phyloP scores from a whole-genome alignment of 1,284 basidiomycete genomes.

The Vanrija humicola region DNA sequence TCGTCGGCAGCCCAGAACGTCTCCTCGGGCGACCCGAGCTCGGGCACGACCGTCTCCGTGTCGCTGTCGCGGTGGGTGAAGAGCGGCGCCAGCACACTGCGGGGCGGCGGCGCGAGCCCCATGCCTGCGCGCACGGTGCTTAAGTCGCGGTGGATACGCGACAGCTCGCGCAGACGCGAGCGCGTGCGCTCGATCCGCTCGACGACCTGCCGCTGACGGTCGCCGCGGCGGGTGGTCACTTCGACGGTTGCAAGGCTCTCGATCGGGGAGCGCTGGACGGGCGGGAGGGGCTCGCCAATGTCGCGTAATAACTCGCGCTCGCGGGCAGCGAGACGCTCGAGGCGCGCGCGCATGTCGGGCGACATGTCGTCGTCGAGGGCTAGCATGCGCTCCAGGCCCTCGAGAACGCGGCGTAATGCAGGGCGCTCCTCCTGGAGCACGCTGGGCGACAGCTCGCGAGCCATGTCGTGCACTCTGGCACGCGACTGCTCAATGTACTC shows the following conservation, averaged over 20 bases:
- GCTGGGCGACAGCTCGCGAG: neutral
- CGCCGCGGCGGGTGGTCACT: neutral
- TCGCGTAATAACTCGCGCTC: conserved; percentile 6
- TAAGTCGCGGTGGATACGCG: conserved; percentile 4
- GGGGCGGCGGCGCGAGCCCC: neutral
- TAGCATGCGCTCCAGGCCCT: conserved; percentile 9
- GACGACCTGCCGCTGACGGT: neutral
- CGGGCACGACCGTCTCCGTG: conserved; percentile 9
- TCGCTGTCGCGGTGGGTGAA: conserved; percentile 2
- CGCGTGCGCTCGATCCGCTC: conserved; percentile 8
- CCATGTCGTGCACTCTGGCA: conserved; percentile 1
- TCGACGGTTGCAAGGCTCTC: neutral
- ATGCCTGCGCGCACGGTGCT: conserved; percentile 2
- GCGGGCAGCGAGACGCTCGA: conserved; percentile 4
- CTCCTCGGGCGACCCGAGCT: neutral
- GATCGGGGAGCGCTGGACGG: neutral
- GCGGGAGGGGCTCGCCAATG: neutral
- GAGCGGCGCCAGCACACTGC: too few relatives aligned
- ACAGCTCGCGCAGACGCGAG: conserved; percentile 5
- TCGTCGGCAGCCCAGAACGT: too few relatives aligned
- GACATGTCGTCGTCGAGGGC: neutral
- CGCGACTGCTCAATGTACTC: conserved; percentile 6
- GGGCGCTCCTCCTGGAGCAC: conserved; percentile 1
- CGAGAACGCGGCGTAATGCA: conserved; percentile 4
- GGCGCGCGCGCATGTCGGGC: conserved; percentile 3